Percentiles rank a stretch among this genome's conserved stretches.
Evolutionary conservation across 257 asterid genomes (phyloP).

Genomic region (Penstemon barbatus): DNA sequence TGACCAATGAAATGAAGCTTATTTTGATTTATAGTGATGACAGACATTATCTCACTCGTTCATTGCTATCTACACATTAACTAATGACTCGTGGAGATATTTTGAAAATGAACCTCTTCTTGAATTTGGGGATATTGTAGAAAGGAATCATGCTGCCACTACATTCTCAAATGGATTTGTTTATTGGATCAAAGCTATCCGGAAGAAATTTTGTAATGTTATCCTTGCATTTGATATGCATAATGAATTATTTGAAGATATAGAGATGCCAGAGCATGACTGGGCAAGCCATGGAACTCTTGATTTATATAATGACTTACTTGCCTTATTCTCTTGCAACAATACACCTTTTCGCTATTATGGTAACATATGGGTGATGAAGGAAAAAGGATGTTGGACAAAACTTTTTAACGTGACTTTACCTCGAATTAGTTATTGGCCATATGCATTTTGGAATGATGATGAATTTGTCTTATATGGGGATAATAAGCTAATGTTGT

Average conservation of each 20-base stretch:
- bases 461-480: no score
- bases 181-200: neutral
- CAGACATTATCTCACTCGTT: no score
- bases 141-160: neutral
- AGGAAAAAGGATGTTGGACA: slow-evolving; percentile 4
- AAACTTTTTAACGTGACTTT: neutral
- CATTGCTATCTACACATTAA: no score
- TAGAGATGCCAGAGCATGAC: neutral
- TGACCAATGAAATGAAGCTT: no score
- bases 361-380: slow-evolving; percentile 10
- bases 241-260: neutral
- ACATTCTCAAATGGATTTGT: neutral
- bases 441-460: neutral
- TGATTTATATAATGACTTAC: neutral
- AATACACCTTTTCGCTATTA: neutral
- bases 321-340: neutral
- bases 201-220: neutral
- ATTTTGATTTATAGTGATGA: no score
- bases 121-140: no score
- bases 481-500: no score
- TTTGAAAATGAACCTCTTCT: no score
- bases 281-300: neutral
- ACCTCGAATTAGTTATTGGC: no score
- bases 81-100: no score
- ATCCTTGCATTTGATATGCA: slow-evolving; percentile 6